phyloP scores from a whole-genome alignment of 805 yeast species.

The Wickerhamiella cacticola region DNA sequence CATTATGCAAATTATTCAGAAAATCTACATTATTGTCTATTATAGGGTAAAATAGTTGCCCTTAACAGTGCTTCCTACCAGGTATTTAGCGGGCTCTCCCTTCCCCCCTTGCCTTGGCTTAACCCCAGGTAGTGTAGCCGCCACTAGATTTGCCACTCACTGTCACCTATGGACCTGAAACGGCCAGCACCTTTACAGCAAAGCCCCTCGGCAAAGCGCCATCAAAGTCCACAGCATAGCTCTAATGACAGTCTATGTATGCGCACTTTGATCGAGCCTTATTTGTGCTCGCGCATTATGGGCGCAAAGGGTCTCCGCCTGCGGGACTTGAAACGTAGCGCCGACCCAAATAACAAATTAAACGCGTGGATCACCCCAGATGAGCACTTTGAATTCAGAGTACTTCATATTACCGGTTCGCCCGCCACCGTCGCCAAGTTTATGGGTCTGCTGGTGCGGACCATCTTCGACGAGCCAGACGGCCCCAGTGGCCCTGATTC shows the following conservation, averaged over 20 bases:
- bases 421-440: slow-evolving; percentile 73
- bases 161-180: not conserved
- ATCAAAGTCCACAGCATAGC: slow-evolving; percentile 3
- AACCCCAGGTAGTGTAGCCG: not conserved
- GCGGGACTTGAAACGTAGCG: slow-evolving; percentile 13
- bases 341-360: slow-evolving; percentile 12
- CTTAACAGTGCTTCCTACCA: no score
- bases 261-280: slow-evolving; percentile 10
- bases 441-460: slow-evolving; percentile 58
- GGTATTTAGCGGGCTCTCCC: no score
- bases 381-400: slow-evolving; percentile 55
- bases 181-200: slow-evolving; percentile 6
- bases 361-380: slow-evolving; percentile 26
- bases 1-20: no score
- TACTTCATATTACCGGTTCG: slow-evolving; percentile 59
- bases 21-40: no score
- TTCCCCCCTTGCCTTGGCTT: not conserved
- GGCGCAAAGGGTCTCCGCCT: slow-evolving; percentile 19
- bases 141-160: not conserved
- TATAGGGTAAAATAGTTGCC: no score
- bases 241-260: not conserved
- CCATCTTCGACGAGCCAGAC: slow-evolving; percentile 53
- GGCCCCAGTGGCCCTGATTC: slow-evolving; percentile 47
- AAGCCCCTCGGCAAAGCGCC: slow-evolving; percentile 6
- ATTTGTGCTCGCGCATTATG: slow-evolving; percentile 13